Percentiles rank a stretch among this genome's conserved stretches.
These are phyloP conservation scores for Pythium plurisporium DNA, from an alignment of 352 stramenopile species.

Conservation along the genomic window DNA sequence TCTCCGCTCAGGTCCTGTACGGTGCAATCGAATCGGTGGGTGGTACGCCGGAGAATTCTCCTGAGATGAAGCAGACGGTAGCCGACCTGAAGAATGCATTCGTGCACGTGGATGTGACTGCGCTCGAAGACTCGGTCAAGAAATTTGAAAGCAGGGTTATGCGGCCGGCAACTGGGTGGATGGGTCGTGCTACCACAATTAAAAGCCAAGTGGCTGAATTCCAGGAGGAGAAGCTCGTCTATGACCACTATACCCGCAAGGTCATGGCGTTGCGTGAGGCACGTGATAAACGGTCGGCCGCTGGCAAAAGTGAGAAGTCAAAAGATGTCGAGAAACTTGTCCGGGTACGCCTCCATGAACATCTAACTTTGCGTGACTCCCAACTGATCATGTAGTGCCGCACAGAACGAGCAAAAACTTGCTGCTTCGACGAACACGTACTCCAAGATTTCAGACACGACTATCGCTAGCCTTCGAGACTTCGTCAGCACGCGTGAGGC, in stretches of 20 bases:
- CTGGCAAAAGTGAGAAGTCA: slow-evolving; percentile 56
- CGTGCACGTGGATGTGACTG: slow-evolving; percentile 50
- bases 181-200: slow-evolving; percentile 36
- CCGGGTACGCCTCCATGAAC: slow-evolving; percentile 27
- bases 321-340: slow-evolving; percentile 76
- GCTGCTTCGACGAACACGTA: slow-evolving; percentile 60
- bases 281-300: slow-evolving; percentile 49
- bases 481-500: slow-evolving; percentile 60
- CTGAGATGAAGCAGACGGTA: slow-evolving; percentile 62
- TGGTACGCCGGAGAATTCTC: slow-evolving; percentile 30
- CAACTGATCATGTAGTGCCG: too few species aligned
- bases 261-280: slow-evolving; percentile 56
- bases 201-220: slow-evolving; percentile 47
- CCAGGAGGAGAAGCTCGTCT: slow-evolving; percentile 62
- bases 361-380: background rate
- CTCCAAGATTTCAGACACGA: slow-evolving; percentile 54
- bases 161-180: slow-evolving; percentile 50
- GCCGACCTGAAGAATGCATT: slow-evolving; percentile 57
- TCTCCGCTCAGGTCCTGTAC: slow-evolving; percentile 48
- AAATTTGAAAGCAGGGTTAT: slow-evolving; percentile 63
- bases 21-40: slow-evolving; percentile 48
- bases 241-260: slow-evolving; percentile 80
- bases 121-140: slow-evolving; percentile 42
- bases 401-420: slow-evolving; percentile 76
- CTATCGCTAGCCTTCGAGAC: slow-evolving; percentile 49